phyloP scores from a whole-genome alignment of 345 rosid genomes.

The Isatis tinctoria region DNA sequence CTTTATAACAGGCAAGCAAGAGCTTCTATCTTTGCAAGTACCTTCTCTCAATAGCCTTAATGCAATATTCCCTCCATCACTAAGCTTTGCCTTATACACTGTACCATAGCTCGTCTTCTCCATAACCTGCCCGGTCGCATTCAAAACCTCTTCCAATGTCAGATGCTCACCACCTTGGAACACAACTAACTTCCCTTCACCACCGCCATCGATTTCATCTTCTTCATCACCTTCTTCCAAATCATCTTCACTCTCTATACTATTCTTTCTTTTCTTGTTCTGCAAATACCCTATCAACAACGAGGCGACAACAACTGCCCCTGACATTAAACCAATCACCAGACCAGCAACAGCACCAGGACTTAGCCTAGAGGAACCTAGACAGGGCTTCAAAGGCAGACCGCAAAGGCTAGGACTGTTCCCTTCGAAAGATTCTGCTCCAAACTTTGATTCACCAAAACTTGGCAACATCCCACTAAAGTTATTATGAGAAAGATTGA shows the following conservation, averaged over 20 bases:
- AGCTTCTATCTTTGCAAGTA: constrained; percentile 77
- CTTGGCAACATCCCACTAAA: constrained; percentile 75
- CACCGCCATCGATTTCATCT: constrained; percentile 36
- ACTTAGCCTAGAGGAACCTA: constrained; percentile 58
- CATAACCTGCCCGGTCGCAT: constrained; percentile 95
- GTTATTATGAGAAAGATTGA: constrained; percentile 86
- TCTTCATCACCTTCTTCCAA: constrained; percentile 63
- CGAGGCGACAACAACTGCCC: constrained; percentile 80
- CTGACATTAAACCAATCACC: constrained; percentile 91
- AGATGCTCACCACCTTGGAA: constrained; percentile 98
- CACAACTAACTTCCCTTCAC: constrained; percentile 79
- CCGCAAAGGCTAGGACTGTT: constrained; percentile 87
- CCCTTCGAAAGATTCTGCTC: constrained; percentile 66
- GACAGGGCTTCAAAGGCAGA: constrained; percentile 61
- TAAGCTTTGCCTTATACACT: constrained; percentile 91
- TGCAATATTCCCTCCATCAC: constrained; percentile 92
- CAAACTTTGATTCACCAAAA: constrained; percentile 65
- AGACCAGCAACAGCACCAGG: constrained; percentile 92
- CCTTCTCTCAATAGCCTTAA: constrained; percentile 93
- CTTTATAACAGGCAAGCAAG: constrained; percentile 69
- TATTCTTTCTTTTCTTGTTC: constrained; percentile 65
- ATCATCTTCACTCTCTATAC: constrained; percentile 69
- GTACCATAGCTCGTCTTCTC: constrained; percentile 97
- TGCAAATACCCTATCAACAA: constrained; percentile 82
- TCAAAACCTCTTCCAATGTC: constrained; percentile 85